A percentile compares a stretch with the other conserved stretches of the same genome.
phyloP scores from a whole-genome alignment of 2,329 filamentous ascomycete species.

The Pseudohalonectria lignicola region DNA sequence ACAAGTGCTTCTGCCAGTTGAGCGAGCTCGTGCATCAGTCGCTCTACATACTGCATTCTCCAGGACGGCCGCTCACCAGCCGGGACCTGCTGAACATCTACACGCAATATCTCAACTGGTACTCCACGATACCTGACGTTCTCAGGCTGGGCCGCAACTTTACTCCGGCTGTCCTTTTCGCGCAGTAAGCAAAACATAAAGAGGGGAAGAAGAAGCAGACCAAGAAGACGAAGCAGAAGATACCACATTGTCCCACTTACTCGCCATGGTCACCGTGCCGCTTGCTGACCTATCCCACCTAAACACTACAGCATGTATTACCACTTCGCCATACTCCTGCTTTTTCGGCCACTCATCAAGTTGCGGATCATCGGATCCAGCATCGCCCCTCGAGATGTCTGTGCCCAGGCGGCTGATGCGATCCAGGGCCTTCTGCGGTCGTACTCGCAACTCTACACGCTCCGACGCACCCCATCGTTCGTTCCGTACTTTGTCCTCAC shows the following conservation, averaged over 20 bases:
- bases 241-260: not conserved
- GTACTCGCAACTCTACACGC: constrained; percentile 46
- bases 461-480: constrained; percentile 48
- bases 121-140: constrained; percentile 53
- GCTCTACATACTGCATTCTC: constrained; percentile 61
- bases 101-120: constrained; percentile 61
- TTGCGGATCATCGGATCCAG: constrained; percentile 51
- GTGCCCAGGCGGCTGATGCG: constrained; percentile 48
- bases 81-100: constrained; percentile 54
- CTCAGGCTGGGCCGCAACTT: constrained; percentile 57
- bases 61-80: constrained; percentile 52
- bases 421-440: constrained; percentile 45
- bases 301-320: constrained; percentile 54
- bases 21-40: constrained; percentile 65
- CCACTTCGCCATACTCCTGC: constrained; percentile 57
- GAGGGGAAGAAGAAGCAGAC: constrained; percentile 8
- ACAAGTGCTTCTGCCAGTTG: constrained; percentile 59
- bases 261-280: not conserved
- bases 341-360: constrained; percentile 64
- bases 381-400: constrained; percentile 54
- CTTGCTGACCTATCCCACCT: too few relatives aligned
- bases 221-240: too few relatives aligned
- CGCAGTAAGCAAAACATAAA: too few relatives aligned
- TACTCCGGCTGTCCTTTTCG: constrained; percentile 60
- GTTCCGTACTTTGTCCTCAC: constrained; percentile 53